Conservation (phyloP, 73 alveolate species). For the Uronychia setigera region DNA sequence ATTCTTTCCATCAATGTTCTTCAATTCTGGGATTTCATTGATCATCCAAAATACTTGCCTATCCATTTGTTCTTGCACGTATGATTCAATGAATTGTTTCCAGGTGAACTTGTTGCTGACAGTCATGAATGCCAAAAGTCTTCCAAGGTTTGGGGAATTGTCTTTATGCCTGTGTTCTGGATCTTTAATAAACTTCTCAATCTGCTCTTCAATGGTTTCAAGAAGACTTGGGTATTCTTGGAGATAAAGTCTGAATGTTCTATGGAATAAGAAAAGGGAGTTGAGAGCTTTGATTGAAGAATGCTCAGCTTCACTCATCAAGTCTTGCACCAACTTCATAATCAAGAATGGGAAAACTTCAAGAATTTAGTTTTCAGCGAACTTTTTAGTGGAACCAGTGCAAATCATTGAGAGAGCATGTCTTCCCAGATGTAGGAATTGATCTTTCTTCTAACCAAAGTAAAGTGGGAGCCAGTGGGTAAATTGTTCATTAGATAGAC, state of each 20-base stretch:
- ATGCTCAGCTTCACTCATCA: slow-evolving; percentile 89
- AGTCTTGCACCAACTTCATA: slow-evolving; percentile 72
- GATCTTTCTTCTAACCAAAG: slow-evolving; percentile 72
- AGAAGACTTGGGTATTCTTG: slow-evolving; percentile 85
- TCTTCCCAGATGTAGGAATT: slow-evolving; percentile 76
- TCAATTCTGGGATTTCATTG: slow-evolving; percentile 91
- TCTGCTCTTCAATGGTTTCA: slow-evolving; percentile 72
- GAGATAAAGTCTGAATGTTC: slow-evolving; percentile 77
- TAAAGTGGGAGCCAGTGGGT: slow-evolving; percentile 96
- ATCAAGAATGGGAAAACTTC: slow-evolving; percentile 93
- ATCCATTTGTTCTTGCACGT: slow-evolving; percentile 90
- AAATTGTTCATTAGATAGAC: slow-evolving; percentile 82
- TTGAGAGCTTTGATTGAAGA: slow-evolving; percentile 85
- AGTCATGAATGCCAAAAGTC: slow-evolving; percentile 77
- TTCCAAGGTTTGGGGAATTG: slow-evolving; percentile 90
- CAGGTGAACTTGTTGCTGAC: slow-evolving; percentile 71
- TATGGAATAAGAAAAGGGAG: slow-evolving; percentile 75
- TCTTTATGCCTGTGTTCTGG: slow-evolving; percentile 89
- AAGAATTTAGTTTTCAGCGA: slow-evolving; percentile 74
- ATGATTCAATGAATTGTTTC: slow-evolving; percentile 81
- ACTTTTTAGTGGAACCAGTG: slow-evolving; percentile 90
- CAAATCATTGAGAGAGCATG: slow-evolving; percentile 88
- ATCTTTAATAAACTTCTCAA: slow-evolving; percentile 83
- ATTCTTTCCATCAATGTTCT: slow-evolving; percentile 61
- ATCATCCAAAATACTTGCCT: slow-evolving; percentile 96